These are phyloP conservation scores for Isabelozyma heimii DNA, from an alignment of 805 yeast species.

Conservation along the genomic window DNA sequence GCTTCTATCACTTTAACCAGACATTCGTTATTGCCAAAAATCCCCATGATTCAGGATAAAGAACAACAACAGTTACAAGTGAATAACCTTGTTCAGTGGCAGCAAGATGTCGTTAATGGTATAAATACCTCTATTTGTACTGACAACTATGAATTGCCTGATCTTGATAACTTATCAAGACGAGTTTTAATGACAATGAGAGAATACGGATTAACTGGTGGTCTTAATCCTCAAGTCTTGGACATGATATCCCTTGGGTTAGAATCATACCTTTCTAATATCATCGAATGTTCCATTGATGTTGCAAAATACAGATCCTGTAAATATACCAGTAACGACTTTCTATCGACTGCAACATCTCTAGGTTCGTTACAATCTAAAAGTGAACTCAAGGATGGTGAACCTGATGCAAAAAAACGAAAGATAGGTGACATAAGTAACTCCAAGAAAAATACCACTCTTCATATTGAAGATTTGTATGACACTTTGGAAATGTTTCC, in stretches of 20 bases:
- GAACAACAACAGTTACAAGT: constrained; percentile 44
- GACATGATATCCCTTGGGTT: constrained; percentile 78
- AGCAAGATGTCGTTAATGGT: constrained; percentile 87
- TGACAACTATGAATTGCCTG: constrained; percentile 82
- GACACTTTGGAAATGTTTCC: constrained; percentile 66
- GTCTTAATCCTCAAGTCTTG: constrained; percentile 72
- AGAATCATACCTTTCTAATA: constrained; percentile 72
- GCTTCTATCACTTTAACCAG: constrained; percentile 69
- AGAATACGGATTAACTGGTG: constrained; percentile 86
- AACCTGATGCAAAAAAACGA: constrained; percentile 9
- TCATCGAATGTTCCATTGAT: constrained; percentile 74
- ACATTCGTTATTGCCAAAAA: constrained; percentile 74
- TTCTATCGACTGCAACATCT: constrained; percentile 21
- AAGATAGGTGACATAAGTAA: constrained; percentile 3
- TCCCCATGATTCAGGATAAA: constrained; percentile 66
- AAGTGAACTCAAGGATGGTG: constrained; percentile 2
- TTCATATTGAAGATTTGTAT: constrained; percentile 65
- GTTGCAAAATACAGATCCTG: constrained; percentile 60
- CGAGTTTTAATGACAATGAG: constrained; percentile 80
- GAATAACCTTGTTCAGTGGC: constrained; percentile 71
- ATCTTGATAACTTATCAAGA: constrained; percentile 60
- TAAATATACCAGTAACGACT: constrained; percentile 39
- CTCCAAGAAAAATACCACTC: constrained; percentile 26
- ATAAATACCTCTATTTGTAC: constrained; percentile 77
- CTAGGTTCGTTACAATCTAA: constrained; percentile 18